Conservation (phyloP, 495 filamentous ascomycete species). For the Podospora bellae-mahoneyi region DNA sequence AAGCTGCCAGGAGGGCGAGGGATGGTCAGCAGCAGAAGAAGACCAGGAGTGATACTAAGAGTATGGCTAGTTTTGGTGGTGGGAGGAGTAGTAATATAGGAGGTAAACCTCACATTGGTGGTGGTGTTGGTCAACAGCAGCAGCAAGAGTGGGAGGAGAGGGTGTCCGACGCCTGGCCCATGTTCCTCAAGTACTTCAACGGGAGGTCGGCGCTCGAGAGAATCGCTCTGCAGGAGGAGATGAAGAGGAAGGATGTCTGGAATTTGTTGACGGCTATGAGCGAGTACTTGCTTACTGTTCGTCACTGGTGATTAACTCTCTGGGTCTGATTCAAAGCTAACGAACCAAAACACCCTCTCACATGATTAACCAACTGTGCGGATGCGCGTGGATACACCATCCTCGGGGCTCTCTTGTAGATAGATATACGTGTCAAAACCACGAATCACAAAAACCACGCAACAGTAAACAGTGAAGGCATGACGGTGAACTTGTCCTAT, state of each 20-base stretch:
- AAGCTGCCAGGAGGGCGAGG: constrained; percentile 22
- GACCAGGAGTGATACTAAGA: not conserved
- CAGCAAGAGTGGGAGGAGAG: constrained; percentile 36
- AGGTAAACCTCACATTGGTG: not conserved
- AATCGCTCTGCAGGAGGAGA: constrained; percentile 71
- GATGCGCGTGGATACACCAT: not conserved
- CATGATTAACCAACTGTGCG: not conserved
- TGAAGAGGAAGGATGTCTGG: constrained; percentile 81
- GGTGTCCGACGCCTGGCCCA: constrained; percentile 48
- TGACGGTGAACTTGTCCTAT: not conserved
- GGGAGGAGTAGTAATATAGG: not conserved
- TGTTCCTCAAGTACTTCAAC: constrained; percentile 79
- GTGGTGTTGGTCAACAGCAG: not conserved
- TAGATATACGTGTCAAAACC: not conserved
- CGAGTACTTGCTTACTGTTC: constrained; percentile 51
- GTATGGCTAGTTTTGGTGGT: not conserved
- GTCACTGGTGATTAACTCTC: constrained; percentile 50
- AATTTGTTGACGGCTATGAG: constrained; percentile 61
- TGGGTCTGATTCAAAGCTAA: not conserved
- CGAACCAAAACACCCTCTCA: not conserved
- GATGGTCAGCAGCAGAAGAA: not conserved
- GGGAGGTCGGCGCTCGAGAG: constrained; percentile 83
- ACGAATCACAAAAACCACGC: not conserved
- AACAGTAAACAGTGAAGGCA: not conserved
- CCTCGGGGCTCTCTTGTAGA: not conserved